Evolutionary conservation across 1,139 yeast species (phyloP).

Genomic region (Nematodospora anomalae): DNA sequence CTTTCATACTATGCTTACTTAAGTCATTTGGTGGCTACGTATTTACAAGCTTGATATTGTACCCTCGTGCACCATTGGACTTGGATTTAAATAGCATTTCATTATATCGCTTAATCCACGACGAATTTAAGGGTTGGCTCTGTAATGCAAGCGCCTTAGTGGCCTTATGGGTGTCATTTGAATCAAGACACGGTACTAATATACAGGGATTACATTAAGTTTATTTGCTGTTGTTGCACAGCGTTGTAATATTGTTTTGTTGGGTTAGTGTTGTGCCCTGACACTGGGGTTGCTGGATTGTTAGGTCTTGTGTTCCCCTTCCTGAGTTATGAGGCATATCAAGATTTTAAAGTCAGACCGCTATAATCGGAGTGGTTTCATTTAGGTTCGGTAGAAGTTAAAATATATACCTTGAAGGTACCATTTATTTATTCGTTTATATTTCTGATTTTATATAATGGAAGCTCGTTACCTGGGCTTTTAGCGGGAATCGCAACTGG

Average conservation of each 20-base stretch:
- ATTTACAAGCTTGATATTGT: slow-evolving; percentile 32
- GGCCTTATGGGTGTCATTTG: slow-evolving; percentile 68
- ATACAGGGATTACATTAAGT: slow-evolving; percentile 82
- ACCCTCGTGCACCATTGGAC: slow-evolving; percentile 56
- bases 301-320: slow-evolving; percentile 79
- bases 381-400: slow-evolving; percentile 21
- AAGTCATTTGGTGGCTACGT: slow-evolving; percentile 22
- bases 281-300: slow-evolving; percentile 59
- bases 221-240: slow-evolving; percentile 66
- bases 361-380: slow-evolving; percentile 25
- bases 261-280: slow-evolving; percentile 56
- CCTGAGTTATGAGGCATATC: slow-evolving; percentile 60
- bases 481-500: slow-evolving; percentile 44
- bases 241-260: slow-evolving; percentile 65
- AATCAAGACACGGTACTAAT: slow-evolving; percentile 75
- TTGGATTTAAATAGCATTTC: slow-evolving; percentile 65
- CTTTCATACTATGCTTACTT: slow-evolving; percentile 34
- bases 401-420: slow-evolving; percentile 59
- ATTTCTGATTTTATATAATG: slow-evolving; percentile 46
- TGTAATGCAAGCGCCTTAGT: slow-evolving; percentile 60
- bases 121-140: slow-evolving; percentile 58
- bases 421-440: slow-evolving; percentile 60
- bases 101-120: slow-evolving; percentile 74
- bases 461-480: slow-evolving; percentile 76
- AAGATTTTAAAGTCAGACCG: slow-evolving; percentile 57